Conservation (phyloP, 2,329 filamentous ascomycete species). For the Leptographium radiaticola region DNA sequence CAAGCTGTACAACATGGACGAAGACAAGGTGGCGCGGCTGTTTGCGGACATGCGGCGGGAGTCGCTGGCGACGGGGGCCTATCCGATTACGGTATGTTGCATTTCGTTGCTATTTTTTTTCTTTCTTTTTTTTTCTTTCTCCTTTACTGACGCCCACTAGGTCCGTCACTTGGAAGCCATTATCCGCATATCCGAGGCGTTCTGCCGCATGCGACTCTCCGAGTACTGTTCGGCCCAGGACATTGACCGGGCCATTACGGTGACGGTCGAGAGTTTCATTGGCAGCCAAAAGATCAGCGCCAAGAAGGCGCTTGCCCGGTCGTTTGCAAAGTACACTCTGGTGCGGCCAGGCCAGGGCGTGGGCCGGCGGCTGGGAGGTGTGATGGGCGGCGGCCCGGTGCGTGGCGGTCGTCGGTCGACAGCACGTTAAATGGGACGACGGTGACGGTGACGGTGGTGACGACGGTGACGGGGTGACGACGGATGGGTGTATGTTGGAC, state of each 20-base stretch:
- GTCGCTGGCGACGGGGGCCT: slow-evolving; percentile 83
- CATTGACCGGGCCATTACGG: slow-evolving; percentile 92
- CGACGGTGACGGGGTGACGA: too few species aligned
- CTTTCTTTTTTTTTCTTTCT: neutral
- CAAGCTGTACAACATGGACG: slow-evolving; percentile 93
- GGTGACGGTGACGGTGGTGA: too few species aligned
- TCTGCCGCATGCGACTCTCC: slow-evolving; percentile 95
- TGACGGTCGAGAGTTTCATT: slow-evolving; percentile 92
- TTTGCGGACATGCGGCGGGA: slow-evolving; percentile 96
- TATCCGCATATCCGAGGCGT: slow-evolving; percentile 86
- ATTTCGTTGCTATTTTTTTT: neutral
- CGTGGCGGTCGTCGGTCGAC: slow-evolving; percentile 2
- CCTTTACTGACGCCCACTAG: slow-evolving; percentile 28
- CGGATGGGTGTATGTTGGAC: too few species aligned
- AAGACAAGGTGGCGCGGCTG: slow-evolving; percentile 87
- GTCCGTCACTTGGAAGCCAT: slow-evolving; percentile 96
- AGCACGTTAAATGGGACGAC: neutral
- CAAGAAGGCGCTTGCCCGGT: slow-evolving; percentile 87
- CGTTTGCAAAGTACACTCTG: slow-evolving; percentile 88
- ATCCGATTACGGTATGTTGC: slow-evolving; percentile 82
- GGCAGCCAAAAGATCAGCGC: slow-evolving; percentile 93
- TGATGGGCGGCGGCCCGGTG: neutral
- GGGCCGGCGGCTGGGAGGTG: slow-evolving; percentile 11
- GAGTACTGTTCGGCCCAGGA: slow-evolving; percentile 86
- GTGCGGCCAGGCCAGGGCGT: slow-evolving; percentile 30